Evolutionary conservation across 371 early-diverging fungal genomes (phyloP).

Genomic region (Phascolomyces articulosus): DNA sequence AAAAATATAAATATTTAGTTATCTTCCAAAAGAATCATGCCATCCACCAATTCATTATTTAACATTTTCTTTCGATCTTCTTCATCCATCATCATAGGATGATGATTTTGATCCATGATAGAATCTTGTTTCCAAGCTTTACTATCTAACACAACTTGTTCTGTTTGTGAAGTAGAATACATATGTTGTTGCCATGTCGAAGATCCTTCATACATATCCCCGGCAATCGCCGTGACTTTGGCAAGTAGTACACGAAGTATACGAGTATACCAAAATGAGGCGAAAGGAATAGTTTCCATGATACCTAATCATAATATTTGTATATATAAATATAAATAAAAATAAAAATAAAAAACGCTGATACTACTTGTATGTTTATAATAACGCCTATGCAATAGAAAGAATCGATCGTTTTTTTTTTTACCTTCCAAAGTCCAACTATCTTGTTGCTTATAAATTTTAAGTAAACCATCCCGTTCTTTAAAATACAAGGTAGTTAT

Average conservation of each 20-base stretch:
- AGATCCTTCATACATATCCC: conserved; percentile 49
- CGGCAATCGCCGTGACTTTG: conserved; percentile 50
- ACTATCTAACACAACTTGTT: conserved; percentile 9
- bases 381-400: too few species aligned
- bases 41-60: conserved; percentile 12
- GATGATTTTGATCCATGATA: background rate
- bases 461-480: conserved; percentile 57
- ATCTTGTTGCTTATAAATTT: conserved; percentile 63
- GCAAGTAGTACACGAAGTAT: conserved; percentile 57
- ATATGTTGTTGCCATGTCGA: conserved; percentile 37
- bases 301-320: too few species aligned
- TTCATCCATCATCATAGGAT: too few species aligned
- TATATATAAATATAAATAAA: background rate
- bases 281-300: conserved; percentile 55
- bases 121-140: background rate
- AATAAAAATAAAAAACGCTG: background rate
- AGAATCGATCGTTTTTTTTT: background rate
- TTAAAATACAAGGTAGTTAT: conserved; percentile 57
- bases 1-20: background rate
- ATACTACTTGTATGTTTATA: background rate
- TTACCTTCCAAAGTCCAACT: conserved; percentile 66
- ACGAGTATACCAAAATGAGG: conserved; percentile 64
- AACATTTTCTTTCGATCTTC: background rate
- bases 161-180: conserved; percentile 10
- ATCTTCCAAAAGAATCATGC: conserved; percentile 9